Evolutionary conservation across 192 early-diverging fungal species (phyloP).

Genomic region (Spizellomyces sp.): DNA sequence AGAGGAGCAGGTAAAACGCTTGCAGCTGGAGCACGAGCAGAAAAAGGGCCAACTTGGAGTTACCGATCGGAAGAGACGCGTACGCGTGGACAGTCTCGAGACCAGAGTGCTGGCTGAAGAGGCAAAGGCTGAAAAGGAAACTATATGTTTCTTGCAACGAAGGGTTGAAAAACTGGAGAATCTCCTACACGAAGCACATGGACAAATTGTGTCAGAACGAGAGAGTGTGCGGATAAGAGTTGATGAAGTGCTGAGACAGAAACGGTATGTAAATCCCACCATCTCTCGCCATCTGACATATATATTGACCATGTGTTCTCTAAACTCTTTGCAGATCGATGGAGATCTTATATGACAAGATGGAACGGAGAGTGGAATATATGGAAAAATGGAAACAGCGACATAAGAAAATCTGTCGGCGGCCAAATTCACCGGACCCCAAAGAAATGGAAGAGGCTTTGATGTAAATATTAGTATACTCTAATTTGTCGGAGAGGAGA

Average conservation of each 20-base stretch:
- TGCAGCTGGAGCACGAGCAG: not conserved
- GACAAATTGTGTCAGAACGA: not conserved
- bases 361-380: not conserved
- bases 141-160: not conserved
- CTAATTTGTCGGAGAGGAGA: too few relatives aligned
- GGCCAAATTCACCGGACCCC: not conserved
- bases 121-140: not conserved
- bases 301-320: not conserved
- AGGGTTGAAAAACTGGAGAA: not conserved
- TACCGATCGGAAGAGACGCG: not conserved
- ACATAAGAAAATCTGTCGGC: not conserved
- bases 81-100: not conserved
- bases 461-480: too few relatives aligned
- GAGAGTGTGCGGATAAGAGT: not conserved
- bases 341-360: not conserved
- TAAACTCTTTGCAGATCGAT: not conserved
- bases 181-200: not conserved
- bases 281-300: not conserved
- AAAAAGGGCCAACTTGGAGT: not conserved
- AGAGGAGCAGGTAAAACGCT: not conserved
- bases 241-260: not conserved
- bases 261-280: not conserved
- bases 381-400: not conserved
- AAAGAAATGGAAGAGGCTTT: too few relatives aligned
- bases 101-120: not conserved